These are phyloP conservation scores for Rhododendron simsii DNA, from an alignment of 148 eudicot species.

Conservation along the genomic window DNA sequence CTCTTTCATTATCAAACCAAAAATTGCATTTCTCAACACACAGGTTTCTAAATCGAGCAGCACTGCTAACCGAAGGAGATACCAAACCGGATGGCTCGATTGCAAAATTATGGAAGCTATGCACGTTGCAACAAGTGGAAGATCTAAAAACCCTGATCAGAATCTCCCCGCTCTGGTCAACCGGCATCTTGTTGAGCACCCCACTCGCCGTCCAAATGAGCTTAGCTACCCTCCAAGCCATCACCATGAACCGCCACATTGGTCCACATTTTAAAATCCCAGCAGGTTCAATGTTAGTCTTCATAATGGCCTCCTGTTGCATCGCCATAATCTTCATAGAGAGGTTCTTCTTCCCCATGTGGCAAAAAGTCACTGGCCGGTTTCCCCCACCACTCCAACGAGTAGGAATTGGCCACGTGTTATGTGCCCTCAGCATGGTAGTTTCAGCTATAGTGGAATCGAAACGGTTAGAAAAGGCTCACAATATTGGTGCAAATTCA, in stretches of 20 bases:
- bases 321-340: slow-evolving; percentile 13
- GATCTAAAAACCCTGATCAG: slow-evolving; percentile 41
- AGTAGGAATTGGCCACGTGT: slow-evolving; percentile 25
- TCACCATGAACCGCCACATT: slow-evolving; percentile 27
- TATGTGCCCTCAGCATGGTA: slow-evolving; percentile 18
- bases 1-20: background rate
- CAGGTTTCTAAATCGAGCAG: slow-evolving; percentile 34
- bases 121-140: slow-evolving; percentile 41
- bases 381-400: slow-evolving; percentile 20
- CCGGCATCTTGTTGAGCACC: slow-evolving; percentile 41
- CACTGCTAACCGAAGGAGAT: slow-evolving; percentile 18
- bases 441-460: slow-evolving; percentile 31
- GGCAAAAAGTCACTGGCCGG: slow-evolving; percentile 6
- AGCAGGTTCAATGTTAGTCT: slow-evolving; percentile 21
- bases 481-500: background rate
- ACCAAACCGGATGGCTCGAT: slow-evolving; percentile 9
- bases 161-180: slow-evolving; percentile 55
- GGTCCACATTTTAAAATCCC: slow-evolving; percentile 24
- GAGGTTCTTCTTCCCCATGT: slow-evolving; percentile 14
- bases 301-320: slow-evolving; percentile 9
- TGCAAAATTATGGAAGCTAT: slow-evolving; percentile 19
- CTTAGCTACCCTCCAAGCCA: slow-evolving; percentile 48
- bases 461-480: slow-evolving; percentile 6
- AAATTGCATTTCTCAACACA: background rate
- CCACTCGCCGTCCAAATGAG: slow-evolving; percentile 37